Conservation (phyloP, 2,329 filamentous ascomycete species). For the Dryadomyces quercivorus region DNA sequence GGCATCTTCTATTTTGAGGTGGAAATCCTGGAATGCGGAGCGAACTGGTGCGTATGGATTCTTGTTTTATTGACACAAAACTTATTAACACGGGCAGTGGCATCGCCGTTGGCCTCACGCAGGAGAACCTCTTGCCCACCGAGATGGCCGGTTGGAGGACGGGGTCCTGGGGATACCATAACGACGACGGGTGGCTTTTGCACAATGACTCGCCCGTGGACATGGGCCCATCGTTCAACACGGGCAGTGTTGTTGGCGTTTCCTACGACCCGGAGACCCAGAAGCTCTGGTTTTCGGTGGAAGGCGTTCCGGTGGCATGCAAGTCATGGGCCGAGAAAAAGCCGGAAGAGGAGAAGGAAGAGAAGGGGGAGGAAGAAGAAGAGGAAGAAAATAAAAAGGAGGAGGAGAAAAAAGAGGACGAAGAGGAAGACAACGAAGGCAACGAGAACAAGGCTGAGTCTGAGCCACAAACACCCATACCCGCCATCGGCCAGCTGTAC, state of each 20-base stretch:
- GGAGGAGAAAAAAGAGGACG: background rate
- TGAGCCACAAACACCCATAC: background rate
- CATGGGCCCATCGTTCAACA: background rate
- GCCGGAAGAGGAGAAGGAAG: background rate
- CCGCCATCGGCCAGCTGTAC: background rate
- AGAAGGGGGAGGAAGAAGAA: background rate
- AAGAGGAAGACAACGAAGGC: background rate
- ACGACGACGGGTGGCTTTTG: background rate
- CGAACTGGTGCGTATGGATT: background rate
- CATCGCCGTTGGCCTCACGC: background rate
- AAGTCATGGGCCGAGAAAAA: background rate
- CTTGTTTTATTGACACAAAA: no score
- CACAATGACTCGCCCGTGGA: background rate
- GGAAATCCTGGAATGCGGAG: background rate
- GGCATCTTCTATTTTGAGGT: conserved; percentile 7
- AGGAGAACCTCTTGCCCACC: background rate
- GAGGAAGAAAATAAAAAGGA: background rate
- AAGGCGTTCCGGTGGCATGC: background rate
- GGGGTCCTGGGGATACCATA: background rate
- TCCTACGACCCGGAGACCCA: background rate
- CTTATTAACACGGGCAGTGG: background rate
- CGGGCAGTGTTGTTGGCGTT: background rate
- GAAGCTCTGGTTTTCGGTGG: conserved; percentile 1
- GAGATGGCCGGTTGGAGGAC: background rate
- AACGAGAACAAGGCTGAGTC: background rate